Percentiles rank a stretch among this genome's conserved stretches.
These are phyloP conservation scores for Anthostomella pinea DNA, from an alignment of 2,329 filamentous ascomycete genomes.

Conservation along the genomic window DNA sequence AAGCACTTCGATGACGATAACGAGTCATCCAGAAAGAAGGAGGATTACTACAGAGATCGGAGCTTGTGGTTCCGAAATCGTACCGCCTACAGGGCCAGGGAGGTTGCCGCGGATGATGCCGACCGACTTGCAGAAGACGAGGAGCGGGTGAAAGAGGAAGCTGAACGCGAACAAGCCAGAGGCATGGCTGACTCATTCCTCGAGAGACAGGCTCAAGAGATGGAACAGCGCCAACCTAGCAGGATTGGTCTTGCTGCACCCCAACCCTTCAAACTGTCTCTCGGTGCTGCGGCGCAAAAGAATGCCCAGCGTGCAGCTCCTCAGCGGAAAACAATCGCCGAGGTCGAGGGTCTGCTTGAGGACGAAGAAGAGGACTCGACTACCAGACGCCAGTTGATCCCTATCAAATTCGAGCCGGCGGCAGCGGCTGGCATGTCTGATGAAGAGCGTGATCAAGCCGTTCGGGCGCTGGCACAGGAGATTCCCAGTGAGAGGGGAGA, in stretches of 20 bases:
- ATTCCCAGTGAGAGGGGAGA: conserved; percentile 85
- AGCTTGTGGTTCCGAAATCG: conserved; percentile 83
- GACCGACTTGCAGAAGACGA: conserved; percentile 77
- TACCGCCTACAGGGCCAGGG: conserved; percentile 67
- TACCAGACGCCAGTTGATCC: conserved; percentile 72
- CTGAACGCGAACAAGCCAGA: conserved; percentile 72
- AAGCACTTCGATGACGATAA: conserved; percentile 84
- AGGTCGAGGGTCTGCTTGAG: conserved; percentile 91
- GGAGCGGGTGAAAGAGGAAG: conserved; percentile 66
- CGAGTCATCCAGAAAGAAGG: conserved; percentile 69
- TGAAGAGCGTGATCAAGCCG: conserved; percentile 81
- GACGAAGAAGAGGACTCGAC: conserved; percentile 82
- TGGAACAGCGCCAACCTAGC: conserved; percentile 49
- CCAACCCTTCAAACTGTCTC: conserved; percentile 86
- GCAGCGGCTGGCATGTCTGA: conserved; percentile 70
- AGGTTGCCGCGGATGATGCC: conserved; percentile 74
- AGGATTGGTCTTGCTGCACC: conserved; percentile 49
- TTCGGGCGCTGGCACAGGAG: conserved; percentile 78
- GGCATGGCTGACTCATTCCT: conserved; percentile 91
- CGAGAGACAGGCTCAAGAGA: conserved; percentile 75
- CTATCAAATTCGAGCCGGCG: conserved; percentile 76
- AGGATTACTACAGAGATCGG: conserved; percentile 85
- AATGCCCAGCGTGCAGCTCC: conserved; percentile 54
- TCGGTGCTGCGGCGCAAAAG: conserved; percentile 82
- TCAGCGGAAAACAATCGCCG: conserved; percentile 77